A percentile compares a stretch with the other conserved stretches of the same genome.
These are phyloP conservation scores for Cicer yamashitae DNA, from an alignment of 306 rosid genomes.

Conservation along the genomic window DNA sequence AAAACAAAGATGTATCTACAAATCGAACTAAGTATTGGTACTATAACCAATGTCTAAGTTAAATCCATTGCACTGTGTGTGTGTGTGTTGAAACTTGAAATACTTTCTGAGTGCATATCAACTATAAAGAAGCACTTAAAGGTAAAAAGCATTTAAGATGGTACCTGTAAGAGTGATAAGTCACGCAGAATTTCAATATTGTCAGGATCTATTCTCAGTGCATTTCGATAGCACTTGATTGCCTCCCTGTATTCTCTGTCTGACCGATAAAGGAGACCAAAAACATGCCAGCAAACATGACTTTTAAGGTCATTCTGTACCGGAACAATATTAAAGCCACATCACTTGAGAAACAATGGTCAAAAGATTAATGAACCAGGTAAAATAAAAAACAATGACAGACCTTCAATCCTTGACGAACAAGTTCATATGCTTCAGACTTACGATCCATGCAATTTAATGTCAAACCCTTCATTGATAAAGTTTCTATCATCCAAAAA, in stretches of 20 bases:
- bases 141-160: slow-evolving; percentile 28
- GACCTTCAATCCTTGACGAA: slow-evolving; percentile 93
- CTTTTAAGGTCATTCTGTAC: slow-evolving; percentile 96
- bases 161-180: slow-evolving; percentile 90
- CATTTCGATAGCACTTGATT: slow-evolving; percentile 94
- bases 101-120: slow-evolving; percentile 11
- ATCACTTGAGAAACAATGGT: slow-evolving; percentile 35
- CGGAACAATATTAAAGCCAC: slow-evolving; percentile 42
- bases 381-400: slow-evolving; percentile 41
- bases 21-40: slow-evolving; percentile 1
- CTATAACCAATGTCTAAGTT: slow-evolving; percentile 1
- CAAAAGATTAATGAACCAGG: slow-evolving; percentile 19
- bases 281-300: slow-evolving; percentile 99
- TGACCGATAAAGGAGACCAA: slow-evolving; percentile 95
- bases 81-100: neutral
- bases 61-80: neutral
- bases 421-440: slow-evolving; percentile 96
- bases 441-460: slow-evolving; percentile 99
- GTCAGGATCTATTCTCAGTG: slow-evolving; percentile 92
- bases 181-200: slow-evolving; percentile 96
- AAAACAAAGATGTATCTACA: neutral
- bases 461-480: slow-evolving; percentile 98
- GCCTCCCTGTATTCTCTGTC: slow-evolving; percentile 99
- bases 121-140: slow-evolving; percentile 30
- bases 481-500: slow-evolving; percentile 74